Evolutionary conservation across 768 basidiomycete genomes (phyloP), one percentile per base, ranked within the genome.

Genomic region (Hebeloma cylindrosporum): DNA sequence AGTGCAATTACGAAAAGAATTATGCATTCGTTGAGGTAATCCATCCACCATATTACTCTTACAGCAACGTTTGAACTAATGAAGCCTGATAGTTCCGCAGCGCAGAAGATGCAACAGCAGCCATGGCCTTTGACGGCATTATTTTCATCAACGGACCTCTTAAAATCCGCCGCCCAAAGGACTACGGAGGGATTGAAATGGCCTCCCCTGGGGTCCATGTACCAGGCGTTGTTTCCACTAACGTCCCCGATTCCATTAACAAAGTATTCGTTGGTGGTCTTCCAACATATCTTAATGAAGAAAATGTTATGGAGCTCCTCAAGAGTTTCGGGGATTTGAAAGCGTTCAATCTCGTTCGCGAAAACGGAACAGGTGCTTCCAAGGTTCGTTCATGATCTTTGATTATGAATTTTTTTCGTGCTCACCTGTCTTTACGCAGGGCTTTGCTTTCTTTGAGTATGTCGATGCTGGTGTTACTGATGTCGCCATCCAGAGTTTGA

Each of bases 381-480:
- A 97, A 97, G 78, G 94, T 88, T 48, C 37, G 69, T 31, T 20
- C 17, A 17, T 32, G 8, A 35, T 50, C 27, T 21, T 27, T 31
- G 17, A 32, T 37, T 37, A 28, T 27, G n/a, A 33, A 39, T 17
- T 23, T 5, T 35, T 26, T 18, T 43, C 8, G 20, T 29, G n/a
- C 44, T 43, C 37, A 54, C 46, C 34, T 40, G 25, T 45, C 25
- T 10, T 45, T 33, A 49, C 37, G 3, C 57, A 97, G 95, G 96
- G 96, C 57, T 99, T 96, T 66, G 96, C 96, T 3, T 98, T 99
- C 76, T 95, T 93, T 71, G 96, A 99, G 76, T 99, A 98, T 66
- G 85, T 89, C 50, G 96, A 99, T 61, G 70, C 81, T 11, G 66
- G 64, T 38, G 84, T 93, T 45, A 99, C 96, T 48, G 96, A 98